phyloP scores from a whole-genome alignment of 2,329 filamentous ascomycete genomes.

The Aureobasidium sp. region DNA sequence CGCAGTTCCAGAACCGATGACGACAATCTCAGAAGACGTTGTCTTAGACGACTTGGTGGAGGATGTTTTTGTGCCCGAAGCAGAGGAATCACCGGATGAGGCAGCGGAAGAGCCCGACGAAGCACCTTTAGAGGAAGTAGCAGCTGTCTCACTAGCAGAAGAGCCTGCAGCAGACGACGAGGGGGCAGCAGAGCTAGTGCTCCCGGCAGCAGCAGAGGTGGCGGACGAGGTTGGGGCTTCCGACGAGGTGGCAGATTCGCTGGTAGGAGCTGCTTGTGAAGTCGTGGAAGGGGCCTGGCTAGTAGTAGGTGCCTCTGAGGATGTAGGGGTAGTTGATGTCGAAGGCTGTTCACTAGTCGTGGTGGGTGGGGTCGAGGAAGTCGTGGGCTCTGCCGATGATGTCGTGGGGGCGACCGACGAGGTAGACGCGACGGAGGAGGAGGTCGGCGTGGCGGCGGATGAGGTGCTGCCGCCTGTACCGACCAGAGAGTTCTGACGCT shows the following conservation, averaged over 20 bases:
- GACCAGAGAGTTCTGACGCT: slow-evolving; percentile 28
- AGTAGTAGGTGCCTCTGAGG: slow-evolving; percentile 2
- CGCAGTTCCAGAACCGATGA: slow-evolving; percentile 21
- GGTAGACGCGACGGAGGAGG: slow-evolving; percentile 12
- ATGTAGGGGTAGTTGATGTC: neutral
- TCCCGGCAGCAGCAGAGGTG: neutral
- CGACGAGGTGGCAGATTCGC: neutral
- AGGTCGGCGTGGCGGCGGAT: neutral
- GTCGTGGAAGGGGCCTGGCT: slow-evolving; percentile 3
- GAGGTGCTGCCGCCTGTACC: slow-evolving; percentile 24
- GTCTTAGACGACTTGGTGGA: neutral
- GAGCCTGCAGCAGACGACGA: neutral
- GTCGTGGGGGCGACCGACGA: neutral
- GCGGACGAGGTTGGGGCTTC: slow-evolving; percentile 13
- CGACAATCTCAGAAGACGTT: slow-evolving; percentile 19
- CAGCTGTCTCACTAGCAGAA: slow-evolving; percentile 14
- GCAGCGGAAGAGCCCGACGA: slow-evolving; percentile 4
- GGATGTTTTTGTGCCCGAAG: slow-evolving; percentile 14
- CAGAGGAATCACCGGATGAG: slow-evolving; percentile 19
- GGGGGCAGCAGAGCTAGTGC: neutral
- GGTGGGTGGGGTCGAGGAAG: neutral
- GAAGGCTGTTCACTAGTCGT: neutral
- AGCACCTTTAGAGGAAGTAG: slow-evolving; percentile 6
- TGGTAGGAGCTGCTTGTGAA: neutral
- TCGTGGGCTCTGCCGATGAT: neutral